These are phyloP conservation scores for Pythium oligandrum DNA, from an alignment of 352 stramenopile species.

Conservation along the genomic window DNA sequence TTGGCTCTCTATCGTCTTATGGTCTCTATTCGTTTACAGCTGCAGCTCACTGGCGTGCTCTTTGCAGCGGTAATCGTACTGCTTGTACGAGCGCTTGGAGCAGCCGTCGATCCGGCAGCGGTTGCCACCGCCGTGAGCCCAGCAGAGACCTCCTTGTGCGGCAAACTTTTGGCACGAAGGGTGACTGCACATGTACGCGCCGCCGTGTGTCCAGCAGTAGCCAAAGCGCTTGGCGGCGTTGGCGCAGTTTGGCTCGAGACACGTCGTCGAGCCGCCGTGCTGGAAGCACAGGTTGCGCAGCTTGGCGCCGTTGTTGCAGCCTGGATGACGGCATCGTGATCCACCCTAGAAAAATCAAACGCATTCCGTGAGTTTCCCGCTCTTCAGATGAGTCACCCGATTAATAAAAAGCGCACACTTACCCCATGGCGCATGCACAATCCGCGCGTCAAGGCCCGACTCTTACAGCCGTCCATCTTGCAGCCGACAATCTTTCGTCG, in stretches of 20 bases:
- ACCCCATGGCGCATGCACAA: conserved; percentile 14
- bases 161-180: conserved; percentile 22
- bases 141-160: conserved; percentile 22
- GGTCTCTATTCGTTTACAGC: too few species aligned
- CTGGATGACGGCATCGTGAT: conserved; percentile 12
- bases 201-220: conserved; percentile 25
- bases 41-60: conserved; percentile 34
- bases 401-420: too few species aligned
- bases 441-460: conserved; percentile 12
- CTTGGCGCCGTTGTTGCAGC: conserved; percentile 18
- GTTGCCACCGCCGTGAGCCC: conserved; percentile 23
- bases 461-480: conserved; percentile 13
- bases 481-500: conserved; percentile 30
- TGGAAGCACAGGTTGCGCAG: conserved; percentile 22
- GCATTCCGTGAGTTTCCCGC: too few species aligned
- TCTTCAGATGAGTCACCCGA: too few species aligned
- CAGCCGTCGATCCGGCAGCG: conserved; percentile 22
- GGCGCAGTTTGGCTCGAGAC: conserved; percentile 11
- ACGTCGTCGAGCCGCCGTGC: conserved; percentile 17
- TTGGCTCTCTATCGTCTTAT: conserved; percentile 10
- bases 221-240: conserved; percentile 21
- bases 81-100: conserved; percentile 20
- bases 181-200: conserved; percentile 15
- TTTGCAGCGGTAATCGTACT: conserved; percentile 25
- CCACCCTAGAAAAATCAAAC: background rate